phyloP scores from a whole-genome alignment of 2,329 filamentous ascomycete species.

The Penicillium crustosum region DNA sequence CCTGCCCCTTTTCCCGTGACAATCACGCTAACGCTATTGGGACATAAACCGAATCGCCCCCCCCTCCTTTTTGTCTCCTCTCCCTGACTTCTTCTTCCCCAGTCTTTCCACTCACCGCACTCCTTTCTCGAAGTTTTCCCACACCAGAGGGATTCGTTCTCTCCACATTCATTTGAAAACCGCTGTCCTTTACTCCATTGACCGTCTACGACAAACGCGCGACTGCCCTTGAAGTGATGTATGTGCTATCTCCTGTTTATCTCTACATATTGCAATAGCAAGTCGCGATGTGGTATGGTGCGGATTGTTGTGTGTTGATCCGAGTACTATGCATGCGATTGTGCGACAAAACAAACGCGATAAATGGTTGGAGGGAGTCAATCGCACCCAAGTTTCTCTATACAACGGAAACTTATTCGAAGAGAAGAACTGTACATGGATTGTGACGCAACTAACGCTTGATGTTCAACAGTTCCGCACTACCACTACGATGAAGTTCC shows the following conservation, averaged over 20 bases:
- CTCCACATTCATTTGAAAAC: conserved; percentile 44
- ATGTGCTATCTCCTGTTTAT: conserved; percentile 19
- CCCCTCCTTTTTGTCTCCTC: conserved; percentile 15
- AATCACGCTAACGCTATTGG: conserved; percentile 10
- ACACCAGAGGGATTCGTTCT: conserved; percentile 43
- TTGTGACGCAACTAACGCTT: conserved; percentile 2
- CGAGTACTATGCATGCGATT: background rate
- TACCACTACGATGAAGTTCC: conserved; percentile 41
- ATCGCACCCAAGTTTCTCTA: background rate
- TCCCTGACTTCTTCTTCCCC: conserved; percentile 25
- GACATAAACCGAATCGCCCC: conserved; percentile 17
- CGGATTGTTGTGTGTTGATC: background rate
- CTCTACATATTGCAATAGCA: background rate
- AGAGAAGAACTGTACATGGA: background rate
- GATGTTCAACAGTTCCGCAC: background rate
- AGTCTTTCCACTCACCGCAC: conserved; percentile 14
- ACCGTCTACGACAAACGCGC: conserved; percentile 33
- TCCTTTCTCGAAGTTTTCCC: conserved; percentile 34
- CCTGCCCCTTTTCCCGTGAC: conserved; percentile 9
- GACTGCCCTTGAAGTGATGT: conserved; percentile 32
- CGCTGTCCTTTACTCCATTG: conserved; percentile 27
- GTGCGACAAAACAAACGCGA: background rate
- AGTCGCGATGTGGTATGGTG: background rate
- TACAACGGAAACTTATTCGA: too few species aligned
- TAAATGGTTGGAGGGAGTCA: background rate